Evolutionary conservation across 148 eudicot genomes (phyloP).

Genomic region (Mesembryanthemum crystallinum): DNA sequence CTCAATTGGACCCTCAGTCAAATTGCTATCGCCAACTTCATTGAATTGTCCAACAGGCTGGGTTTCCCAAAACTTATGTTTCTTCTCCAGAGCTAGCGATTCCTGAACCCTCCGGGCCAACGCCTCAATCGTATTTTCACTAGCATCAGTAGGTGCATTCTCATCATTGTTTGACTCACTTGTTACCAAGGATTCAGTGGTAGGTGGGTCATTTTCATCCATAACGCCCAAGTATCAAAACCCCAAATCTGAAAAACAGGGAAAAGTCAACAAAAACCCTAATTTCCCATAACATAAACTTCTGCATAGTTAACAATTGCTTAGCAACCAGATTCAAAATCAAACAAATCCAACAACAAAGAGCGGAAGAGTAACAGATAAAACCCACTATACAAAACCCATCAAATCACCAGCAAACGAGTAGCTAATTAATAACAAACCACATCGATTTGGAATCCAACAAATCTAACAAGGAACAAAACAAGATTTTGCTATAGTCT

Average conservation of each 20-base stretch:
- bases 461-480: too few relatives aligned
- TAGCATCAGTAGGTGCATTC: constrained; percentile 33
- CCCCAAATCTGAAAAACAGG: constrained; percentile 17
- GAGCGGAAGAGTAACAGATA: too few relatives aligned
- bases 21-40: constrained; percentile 56
- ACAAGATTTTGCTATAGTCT: too few relatives aligned
- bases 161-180: constrained; percentile 30
- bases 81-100: constrained; percentile 50
- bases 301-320: not conserved
- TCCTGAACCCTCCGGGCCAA: constrained; percentile 55
- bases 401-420: too few relatives aligned
- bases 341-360: not conserved
- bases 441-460: too few relatives aligned
- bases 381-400: too few relatives aligned
- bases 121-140: constrained; percentile 33
- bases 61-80: constrained; percentile 78
- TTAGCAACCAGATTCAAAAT: not conserved
- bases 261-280: not conserved
- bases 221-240: constrained; percentile 18
- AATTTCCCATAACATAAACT: not conserved
- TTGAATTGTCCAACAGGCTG: constrained; percentile 74
- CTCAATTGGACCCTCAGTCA: constrained; percentile 69
- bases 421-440: too few relatives aligned
- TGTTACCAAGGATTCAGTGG: constrained; percentile 27
- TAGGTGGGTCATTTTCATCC: constrained; percentile 39